Percentiles rank a stretch among this genome's conserved stretches.
Conservation (phyloP, 2,329 filamentous ascomycete species). For the Scopulariopsis brevicaulis region DNA sequence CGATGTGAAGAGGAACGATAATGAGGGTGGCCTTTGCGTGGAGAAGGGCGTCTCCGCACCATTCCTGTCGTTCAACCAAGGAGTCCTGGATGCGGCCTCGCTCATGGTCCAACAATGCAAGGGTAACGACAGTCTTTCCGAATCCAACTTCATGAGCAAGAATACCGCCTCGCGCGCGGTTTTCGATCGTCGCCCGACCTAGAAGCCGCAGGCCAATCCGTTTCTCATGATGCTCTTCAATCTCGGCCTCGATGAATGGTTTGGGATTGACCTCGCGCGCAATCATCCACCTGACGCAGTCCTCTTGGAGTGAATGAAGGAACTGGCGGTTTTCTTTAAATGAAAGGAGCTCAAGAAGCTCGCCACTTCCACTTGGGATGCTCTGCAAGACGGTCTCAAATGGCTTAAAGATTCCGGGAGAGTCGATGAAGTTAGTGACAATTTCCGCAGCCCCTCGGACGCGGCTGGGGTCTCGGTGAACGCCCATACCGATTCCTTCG, state of each 20-base stretch:
- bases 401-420: not conserved
- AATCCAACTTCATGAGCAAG: conserved; percentile 31
- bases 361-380: not conserved
- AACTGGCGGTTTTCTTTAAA: conserved; percentile 6
- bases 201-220: conserved; percentile 20
- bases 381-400: not conserved
- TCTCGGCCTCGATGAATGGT: conserved; percentile 22
- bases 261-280: conserved; percentile 10
- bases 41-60: conserved; percentile 4
- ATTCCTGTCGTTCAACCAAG: conserved; percentile 6
- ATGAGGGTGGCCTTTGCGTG: conserved; percentile 24
- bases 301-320: conserved; percentile 12
- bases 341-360: conserved; percentile 5
- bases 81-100: conserved; percentile 11
- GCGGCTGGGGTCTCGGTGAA: not conserved
- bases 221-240: conserved; percentile 22
- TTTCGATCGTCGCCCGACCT: conserved; percentile 16
- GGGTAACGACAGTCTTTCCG: conserved; percentile 29
- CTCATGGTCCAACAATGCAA: conserved; percentile 22
- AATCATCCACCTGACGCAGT: conserved; percentile 15
- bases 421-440: not conserved
- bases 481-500: not conserved
- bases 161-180: conserved; percentile 22
- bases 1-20: conserved; percentile 26
- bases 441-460: not conserved